A percentile compares a stretch with the other conserved stretches of the same genome.
Conservation (phyloP, 2,329 filamentous ascomycete genomes). For the Pseudogymnoascus pannorum region DNA sequence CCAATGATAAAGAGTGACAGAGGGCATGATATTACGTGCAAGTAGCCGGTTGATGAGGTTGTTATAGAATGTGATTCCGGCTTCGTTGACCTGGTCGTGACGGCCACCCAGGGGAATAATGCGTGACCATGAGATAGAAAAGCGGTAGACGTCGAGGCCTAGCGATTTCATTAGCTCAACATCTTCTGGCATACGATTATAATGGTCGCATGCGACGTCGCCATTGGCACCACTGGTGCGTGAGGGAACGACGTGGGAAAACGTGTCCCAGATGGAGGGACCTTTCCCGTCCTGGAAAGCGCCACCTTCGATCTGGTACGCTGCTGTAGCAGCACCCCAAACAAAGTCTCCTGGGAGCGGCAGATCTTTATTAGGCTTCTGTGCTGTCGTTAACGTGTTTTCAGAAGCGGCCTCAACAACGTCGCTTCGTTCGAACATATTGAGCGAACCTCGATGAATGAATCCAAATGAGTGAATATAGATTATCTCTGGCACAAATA, state of each 20-base stretch:
- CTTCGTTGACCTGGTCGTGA: too few relatives aligned
- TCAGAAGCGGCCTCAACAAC: background rate
- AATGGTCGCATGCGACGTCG: conserved; percentile 42
- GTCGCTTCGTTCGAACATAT: background rate
- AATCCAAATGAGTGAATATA: background rate
- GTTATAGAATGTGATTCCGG: too few relatives aligned
- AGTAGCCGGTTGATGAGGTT: conserved; percentile 39
- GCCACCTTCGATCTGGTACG: conserved; percentile 39
- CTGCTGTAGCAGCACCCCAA: conserved; percentile 35
- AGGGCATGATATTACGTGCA: conserved; percentile 36
- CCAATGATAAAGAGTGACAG: conserved; percentile 38
- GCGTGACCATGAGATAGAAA: too few relatives aligned
- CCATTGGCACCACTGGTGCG: conserved; percentile 30
- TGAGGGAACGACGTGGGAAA: conserved; percentile 27
- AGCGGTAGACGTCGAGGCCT: conserved; percentile 31
- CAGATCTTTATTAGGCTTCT: background rate
- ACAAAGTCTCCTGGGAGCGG: conserved; percentile 32
- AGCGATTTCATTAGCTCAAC: conserved; percentile 33
- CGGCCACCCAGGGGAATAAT: too few relatives aligned
- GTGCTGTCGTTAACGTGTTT: background rate
- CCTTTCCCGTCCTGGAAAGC: conserved; percentile 33
- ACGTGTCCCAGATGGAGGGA: conserved; percentile 34
- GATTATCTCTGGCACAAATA: background rate
- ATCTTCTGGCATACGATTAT: conserved; percentile 45
- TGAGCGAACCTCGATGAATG: background rate